A percentile compares a stretch with the other conserved stretches of the same genome.
Conservation (phyloP, 257 asterid genomes). For the Linaria vulgaris region DNA sequence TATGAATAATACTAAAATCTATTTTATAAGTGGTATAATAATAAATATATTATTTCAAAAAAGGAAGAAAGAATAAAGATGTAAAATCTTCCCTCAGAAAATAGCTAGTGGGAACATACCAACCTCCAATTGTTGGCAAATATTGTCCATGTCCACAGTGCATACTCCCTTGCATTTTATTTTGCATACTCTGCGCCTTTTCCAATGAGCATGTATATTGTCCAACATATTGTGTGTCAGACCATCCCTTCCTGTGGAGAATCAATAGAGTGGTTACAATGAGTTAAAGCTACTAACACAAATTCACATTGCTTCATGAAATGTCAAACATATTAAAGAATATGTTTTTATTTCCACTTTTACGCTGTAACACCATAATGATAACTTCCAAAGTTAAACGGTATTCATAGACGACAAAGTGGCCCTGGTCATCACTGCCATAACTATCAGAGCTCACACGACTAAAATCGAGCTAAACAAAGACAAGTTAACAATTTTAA, state of each 20-base stretch:
- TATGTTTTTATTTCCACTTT: too few relatives aligned
- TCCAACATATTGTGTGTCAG: slow-evolving; percentile 96
- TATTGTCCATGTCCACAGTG: slow-evolving; percentile 90
- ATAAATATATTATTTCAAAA: too few relatives aligned
- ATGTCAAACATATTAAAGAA: not conserved
- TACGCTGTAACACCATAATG: not conserved
- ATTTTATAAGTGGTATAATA: not conserved
- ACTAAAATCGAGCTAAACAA: not conserved
- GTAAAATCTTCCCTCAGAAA: slow-evolving; percentile 14
- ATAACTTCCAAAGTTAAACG: slow-evolving; percentile 3
- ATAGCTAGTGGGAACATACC: slow-evolving; percentile 41
- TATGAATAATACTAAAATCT: not conserved
- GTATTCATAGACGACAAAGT: not conserved
- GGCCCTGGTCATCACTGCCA: slow-evolving; percentile 7
- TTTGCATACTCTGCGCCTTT: slow-evolving; percentile 83
- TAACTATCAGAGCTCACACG: not conserved
- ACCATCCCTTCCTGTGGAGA: slow-evolving; percentile 81
- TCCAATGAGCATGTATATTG: slow-evolving; percentile 91
- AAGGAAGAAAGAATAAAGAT: not conserved
- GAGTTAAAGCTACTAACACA: not conserved
- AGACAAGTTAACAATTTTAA: not conserved
- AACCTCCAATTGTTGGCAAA: slow-evolving; percentile 82
- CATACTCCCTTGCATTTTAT: slow-evolving; percentile 96
- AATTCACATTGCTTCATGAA: not conserved
- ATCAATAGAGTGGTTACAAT: slow-evolving; percentile 1